These are phyloP conservation scores for Rostrohypoxylon terebratum DNA, from an alignment of 495 filamentous ascomycete genomes.

Conservation along the genomic window DNA sequence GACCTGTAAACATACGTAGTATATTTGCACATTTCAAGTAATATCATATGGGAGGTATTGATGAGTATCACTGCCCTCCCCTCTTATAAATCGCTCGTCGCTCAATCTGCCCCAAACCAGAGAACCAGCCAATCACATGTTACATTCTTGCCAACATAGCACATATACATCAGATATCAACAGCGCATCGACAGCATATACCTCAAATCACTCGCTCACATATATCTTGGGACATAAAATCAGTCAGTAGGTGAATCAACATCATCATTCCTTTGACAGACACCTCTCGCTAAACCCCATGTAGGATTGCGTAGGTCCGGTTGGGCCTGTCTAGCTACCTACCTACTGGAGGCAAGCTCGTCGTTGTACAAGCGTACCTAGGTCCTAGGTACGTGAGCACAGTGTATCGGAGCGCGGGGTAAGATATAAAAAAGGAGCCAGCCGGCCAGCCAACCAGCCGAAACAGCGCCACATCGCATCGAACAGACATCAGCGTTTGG, in stretches of 20 bases:
- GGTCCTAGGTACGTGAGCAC: background rate
- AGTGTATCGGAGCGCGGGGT: background rate
- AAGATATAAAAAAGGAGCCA: background rate
- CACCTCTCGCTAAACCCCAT: background rate
- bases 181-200: background rate
- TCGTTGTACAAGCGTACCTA: too few relatives aligned
- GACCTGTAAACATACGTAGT: background rate
- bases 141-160: background rate
- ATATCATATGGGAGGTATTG: background rate
- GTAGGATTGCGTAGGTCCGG: background rate
- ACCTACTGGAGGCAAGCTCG: background rate
- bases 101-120: background rate
- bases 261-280: background rate
- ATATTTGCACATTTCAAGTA: background rate
- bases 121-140: background rate
- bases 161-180: constrained; percentile 2
- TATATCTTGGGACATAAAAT: background rate
- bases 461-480: background rate
- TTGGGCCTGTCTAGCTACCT: background rate
- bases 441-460: background rate
- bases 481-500: background rate
- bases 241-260: background rate
- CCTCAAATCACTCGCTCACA: background rate
- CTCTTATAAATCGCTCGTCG: background rate
- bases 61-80: background rate